A percentile compares a stretch with the other conserved stretches of the same genome.
Evolutionary conservation across 2,329 filamentous ascomycete species (phyloP).

Genomic region (Aspergillus versicolor): DNA sequence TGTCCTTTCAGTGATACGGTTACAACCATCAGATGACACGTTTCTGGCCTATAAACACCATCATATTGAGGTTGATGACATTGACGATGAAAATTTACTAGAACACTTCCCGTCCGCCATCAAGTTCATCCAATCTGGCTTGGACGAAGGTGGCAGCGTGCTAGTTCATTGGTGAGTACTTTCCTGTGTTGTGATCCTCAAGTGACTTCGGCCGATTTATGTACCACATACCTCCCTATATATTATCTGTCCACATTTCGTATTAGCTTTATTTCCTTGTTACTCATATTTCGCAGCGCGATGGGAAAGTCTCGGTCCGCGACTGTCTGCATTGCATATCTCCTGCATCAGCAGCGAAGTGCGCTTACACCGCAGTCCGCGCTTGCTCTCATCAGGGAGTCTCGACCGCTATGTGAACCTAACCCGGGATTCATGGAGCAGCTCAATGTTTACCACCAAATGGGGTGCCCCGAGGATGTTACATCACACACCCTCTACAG

Average conservation of each 20-base stretch:
- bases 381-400: slow-evolving; percentile 66
- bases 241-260: not conserved
- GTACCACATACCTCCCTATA: not conserved
- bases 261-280: not conserved
- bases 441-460: slow-evolving; percentile 80
- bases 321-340: slow-evolving; percentile 77
- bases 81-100: slow-evolving; percentile 83
- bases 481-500: slow-evolving; percentile 75
- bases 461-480: slow-evolving; percentile 72
- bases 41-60: slow-evolving; percentile 69
- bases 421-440: slow-evolving; percentile 92
- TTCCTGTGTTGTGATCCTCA: not conserved
- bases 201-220: not conserved
- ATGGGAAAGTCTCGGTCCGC: slow-evolving; percentile 96
- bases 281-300: slow-evolving; percentile 58
- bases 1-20: slow-evolving; percentile 77
- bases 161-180: slow-evolving; percentile 68
- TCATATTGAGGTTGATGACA: slow-evolving; percentile 83
- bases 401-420: slow-evolving; percentile 77
- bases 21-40: slow-evolving; percentile 56
- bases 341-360: slow-evolving; percentile 64
- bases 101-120: slow-evolving; percentile 76
- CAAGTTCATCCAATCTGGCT: slow-evolving; percentile 76
- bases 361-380: slow-evolving; percentile 63
- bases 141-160: slow-evolving; percentile 61